Base-by-base conservation (phyloP, 169 alveolate species). In the Babesia bovis region DNA sequence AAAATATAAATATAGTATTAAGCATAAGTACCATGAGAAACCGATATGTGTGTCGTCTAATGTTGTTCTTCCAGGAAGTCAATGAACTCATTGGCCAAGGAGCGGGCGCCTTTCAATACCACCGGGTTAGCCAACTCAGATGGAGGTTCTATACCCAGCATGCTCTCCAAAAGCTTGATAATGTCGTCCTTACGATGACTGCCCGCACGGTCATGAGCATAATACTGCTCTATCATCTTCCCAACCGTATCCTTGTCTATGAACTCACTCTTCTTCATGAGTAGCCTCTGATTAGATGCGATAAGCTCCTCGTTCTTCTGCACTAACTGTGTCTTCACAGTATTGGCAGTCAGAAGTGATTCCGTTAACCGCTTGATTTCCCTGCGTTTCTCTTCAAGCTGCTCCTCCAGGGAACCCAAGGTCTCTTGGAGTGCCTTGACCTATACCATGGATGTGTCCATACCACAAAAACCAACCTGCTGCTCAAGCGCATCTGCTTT, bases 261-360 rank as follows among this genome's bases (percentile, higher is more conserved):
- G 50, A 66, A 76, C n/a, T 76, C 70, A 49, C 75, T 59, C 57
- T 76, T 76, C 21, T 47, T 70, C 81, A 76, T 66, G 28, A 76
- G 52, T 10, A 76, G 35, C 38, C 72, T 9, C 58, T 76, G 85
- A 33, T 76, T 76, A n/a, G 61, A 33, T 35, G 85, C 78, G 33
- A 76, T 52, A 26, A 76, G 81, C 53, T 76, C 70, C 36, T 76
- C 85, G 56, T 76, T 76, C 82, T 76, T 76, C 63, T 76, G 74
- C 26, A 76, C 61, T 0, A 76, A 26, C 57, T 76, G 85, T 12
- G 70, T 52, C 25, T 76, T 65, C 28, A 76, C 72, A n/a, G 77
- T 42, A 40, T 76, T 76, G 36, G 85, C 67, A 40, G 36, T 60
- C 25, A 45, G 66, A 25, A 76, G 49, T 6, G 70, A 53, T 10